Percentiles rank a stretch among this genome's conserved stretches.
These are phyloP conservation scores for Pachyrhizus erosus DNA, from an alignment of 306 rosid genomes.

Conservation along the genomic window DNA sequence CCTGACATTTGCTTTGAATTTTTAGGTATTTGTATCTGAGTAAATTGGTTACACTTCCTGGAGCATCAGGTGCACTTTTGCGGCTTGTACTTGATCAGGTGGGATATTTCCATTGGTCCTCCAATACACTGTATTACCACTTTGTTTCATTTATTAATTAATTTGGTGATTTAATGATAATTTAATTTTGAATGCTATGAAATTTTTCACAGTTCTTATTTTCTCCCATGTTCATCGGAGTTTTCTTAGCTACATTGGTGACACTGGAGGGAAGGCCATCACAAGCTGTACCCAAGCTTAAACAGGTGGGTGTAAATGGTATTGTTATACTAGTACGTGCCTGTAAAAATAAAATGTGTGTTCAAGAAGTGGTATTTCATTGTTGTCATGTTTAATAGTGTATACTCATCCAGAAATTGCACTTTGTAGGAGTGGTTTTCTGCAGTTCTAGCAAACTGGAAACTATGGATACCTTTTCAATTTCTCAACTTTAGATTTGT, in stretches of 20 bases:
- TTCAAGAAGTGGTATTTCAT: constrained; percentile 2
- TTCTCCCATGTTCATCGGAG: constrained; percentile 80
- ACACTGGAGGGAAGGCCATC: constrained; percentile 83
- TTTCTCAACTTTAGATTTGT: constrained; percentile 95
- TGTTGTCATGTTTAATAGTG: constrained; percentile 22
- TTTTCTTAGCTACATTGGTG: constrained; percentile 79
- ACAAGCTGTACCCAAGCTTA: constrained; percentile 79
- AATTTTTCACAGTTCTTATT: constrained; percentile 75
- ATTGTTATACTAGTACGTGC: constrained; percentile 32
- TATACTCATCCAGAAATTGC: constrained; percentile 39
- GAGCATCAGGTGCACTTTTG: constrained; percentile 86
- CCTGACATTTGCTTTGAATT: constrained; percentile 34
- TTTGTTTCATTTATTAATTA: constrained; percentile 26
- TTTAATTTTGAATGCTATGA: constrained; percentile 36
- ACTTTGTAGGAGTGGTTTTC: constrained; percentile 89
- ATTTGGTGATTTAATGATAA: neutral
- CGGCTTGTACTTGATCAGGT: constrained; percentile 96
- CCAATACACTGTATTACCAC: constrained; percentile 9
- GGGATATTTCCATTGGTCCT: constrained; percentile 27
- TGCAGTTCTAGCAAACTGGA: constrained; percentile 89
- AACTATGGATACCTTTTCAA: constrained; percentile 97
- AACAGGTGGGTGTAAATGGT: constrained; percentile 67
- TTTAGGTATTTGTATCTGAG: constrained; percentile 90
- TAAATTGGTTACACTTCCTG: constrained; percentile 73
- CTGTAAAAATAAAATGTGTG: constrained; percentile 21